A percentile compares a stretch with the other conserved stretches of the same genome.
phyloP scores from a whole-genome alignment of 257 asterid species.

The Handroanthus guayacan region DNA sequence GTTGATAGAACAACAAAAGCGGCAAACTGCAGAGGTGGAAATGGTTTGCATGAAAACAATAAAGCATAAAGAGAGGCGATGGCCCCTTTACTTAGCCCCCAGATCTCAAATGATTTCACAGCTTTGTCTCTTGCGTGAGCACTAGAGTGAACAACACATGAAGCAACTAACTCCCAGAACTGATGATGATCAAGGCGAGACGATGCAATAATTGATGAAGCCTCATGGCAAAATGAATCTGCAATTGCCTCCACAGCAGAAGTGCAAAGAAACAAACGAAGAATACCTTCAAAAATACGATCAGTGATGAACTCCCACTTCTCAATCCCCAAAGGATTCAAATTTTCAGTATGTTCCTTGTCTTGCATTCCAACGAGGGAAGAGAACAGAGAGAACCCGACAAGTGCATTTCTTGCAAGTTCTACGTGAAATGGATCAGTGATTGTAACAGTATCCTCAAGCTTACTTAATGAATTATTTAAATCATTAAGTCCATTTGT shows the following conservation, averaged over 20 bases:
- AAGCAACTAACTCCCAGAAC: slow-evolving; percentile 92
- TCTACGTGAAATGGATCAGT: slow-evolving; percentile 59
- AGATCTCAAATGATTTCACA: slow-evolving; percentile 79
- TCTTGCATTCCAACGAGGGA: slow-evolving; percentile 50
- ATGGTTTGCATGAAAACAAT: slow-evolving; percentile 77
- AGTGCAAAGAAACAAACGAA: slow-evolving; percentile 88
- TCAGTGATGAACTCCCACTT: slow-evolving; percentile 79
- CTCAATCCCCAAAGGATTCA: slow-evolving; percentile 58
- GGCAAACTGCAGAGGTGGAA: slow-evolving; percentile 81
- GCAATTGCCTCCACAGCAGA: slow-evolving; percentile 80
- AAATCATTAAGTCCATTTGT: slow-evolving; percentile 48
- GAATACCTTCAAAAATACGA: slow-evolving; percentile 82
- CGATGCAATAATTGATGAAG: slow-evolving; percentile 69
- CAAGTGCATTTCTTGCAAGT: slow-evolving; percentile 83
- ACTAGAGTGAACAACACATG: slow-evolving; percentile 74
- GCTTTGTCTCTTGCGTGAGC: slow-evolving; percentile 92
- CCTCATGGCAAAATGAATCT: slow-evolving; percentile 57
- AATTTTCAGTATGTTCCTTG: slow-evolving; percentile 47
- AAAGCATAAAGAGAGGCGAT: slow-evolving; percentile 80
- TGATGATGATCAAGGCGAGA: slow-evolving; percentile 69
- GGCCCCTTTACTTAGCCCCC: slow-evolving; percentile 96
- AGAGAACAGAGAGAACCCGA: slow-evolving; percentile 71
- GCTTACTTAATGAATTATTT: slow-evolving; percentile 52
- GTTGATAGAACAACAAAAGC: slow-evolving; percentile 83
- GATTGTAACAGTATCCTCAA: slow-evolving; percentile 49